Percentiles rank a stretch among this genome's conserved stretches.
These are phyloP conservation scores for Puccinia novopanici DNA, from an alignment of 1,284 basidiomycete genomes.

Conservation along the genomic window DNA sequence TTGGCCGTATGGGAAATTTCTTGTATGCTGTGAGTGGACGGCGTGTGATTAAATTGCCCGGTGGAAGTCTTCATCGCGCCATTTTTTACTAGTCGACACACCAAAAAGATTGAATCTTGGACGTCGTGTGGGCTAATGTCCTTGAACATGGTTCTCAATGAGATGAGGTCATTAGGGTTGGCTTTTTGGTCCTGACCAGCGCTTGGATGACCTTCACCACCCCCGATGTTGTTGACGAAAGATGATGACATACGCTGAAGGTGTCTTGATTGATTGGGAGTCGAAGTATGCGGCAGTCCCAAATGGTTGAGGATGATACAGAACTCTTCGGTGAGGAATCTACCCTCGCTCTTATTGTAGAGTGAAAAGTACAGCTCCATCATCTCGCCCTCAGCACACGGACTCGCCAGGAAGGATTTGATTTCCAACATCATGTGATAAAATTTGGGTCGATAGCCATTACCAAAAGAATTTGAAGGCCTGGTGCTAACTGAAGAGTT, in stretches of 20 bases:
- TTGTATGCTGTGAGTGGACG: background rate
- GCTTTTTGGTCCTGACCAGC: constrained; percentile 29
- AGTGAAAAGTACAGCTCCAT: constrained; percentile 92
- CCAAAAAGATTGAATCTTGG: constrained; percentile 77
- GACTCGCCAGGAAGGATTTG: constrained; percentile 84
- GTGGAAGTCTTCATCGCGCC: constrained; percentile 61
- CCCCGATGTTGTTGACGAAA: background rate
- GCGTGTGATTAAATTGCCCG: constrained; percentile 23
- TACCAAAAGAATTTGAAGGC: constrained; percentile 33
- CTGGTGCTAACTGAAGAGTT: constrained; percentile 7
- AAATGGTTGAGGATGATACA: constrained; percentile 87
- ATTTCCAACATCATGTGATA: constrained; percentile 87
- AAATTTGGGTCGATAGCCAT: constrained; percentile 65
- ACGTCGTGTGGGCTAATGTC: constrained; percentile 84
- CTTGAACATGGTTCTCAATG: constrained; percentile 80
- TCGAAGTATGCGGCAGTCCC: constrained; percentile 77
- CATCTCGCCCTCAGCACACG: constrained; percentile 83
- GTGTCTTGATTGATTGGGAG: constrained; percentile 57
- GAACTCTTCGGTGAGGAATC: constrained; percentile 92
- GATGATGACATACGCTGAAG: background rate
- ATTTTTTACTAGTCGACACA: constrained; percentile 86
- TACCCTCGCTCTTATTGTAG: constrained; percentile 76
- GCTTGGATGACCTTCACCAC: background rate
- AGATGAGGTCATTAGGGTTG: constrained; percentile 56
- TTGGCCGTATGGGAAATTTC: background rate